Evolutionary conservation across 108 stramenopile species (phyloP), one percentile per base, ranked within the genome.

Genomic region (Cyclostephanos invisitatus): DNA sequence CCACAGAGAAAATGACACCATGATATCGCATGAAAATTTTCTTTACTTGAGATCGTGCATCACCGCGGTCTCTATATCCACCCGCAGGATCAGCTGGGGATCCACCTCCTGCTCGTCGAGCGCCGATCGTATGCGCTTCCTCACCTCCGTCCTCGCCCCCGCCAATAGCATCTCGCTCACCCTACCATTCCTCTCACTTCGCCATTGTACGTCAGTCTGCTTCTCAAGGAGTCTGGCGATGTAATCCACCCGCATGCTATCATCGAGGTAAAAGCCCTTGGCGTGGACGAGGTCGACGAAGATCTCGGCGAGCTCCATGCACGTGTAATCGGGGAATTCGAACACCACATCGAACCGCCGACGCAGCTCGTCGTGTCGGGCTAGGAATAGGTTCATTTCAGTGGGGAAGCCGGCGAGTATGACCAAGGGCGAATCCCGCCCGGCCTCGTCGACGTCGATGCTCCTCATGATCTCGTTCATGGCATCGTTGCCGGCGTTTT

Each of bases 241-340:
- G 32, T 78, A 63, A 0, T 80, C 70, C 9, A 81, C 85, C 24
- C 74, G 66, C 15, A 95, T 72, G 38, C 73, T 78, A 21, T 87
- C 86, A 9, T 86, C 89, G 22, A 92, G 54, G 48, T 92, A 90
- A 57, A 95, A 95, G 37, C 94, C 94, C 80, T 95, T 95, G 49
- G 91, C 89, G 42, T 86, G 84, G 21, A 86, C 89, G 44, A 92
- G 65, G 57, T 92, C 91, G 24, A 88, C 76, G 63, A 92, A 95
- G 67, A 95, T 88, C 61, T 85, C 89, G 20, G 91, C 87, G 42
- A 95, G 65, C 66, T 92, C 90, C 7, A 73, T 62, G 56, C 90
- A 92, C 6, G 90, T 84, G 57, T 91, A 92, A 65, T 95, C 94
- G n/a, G 94, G 94, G 57, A 95, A 92, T 74, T 95, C 91, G 68